Conservation (phyloP, 805 yeast genomes). For the Candida coquimbonensis region DNA sequence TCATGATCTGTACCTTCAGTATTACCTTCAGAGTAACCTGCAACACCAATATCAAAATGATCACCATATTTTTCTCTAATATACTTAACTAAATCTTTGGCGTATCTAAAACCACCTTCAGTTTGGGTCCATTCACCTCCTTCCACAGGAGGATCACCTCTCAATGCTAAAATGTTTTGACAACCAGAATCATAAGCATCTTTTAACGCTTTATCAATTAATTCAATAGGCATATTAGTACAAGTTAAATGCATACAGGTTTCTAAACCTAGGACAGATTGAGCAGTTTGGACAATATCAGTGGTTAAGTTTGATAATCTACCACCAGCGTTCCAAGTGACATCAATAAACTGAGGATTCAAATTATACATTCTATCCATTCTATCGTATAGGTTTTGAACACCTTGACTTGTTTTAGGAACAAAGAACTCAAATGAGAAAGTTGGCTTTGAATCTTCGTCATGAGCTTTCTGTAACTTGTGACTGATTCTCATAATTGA, state of each 20-base stretch:
- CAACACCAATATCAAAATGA: conserved; percentile 92
- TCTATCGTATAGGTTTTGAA: conserved; percentile 90
- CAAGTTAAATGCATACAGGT: conserved; percentile 98
- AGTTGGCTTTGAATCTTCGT: conserved; percentile 43
- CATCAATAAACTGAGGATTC: conserved; percentile 87
- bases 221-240: conserved; percentile 80
- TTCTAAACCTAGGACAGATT: conserved; percentile 83
- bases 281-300: conserved; percentile 88
- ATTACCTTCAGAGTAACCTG: conserved; percentile 97
- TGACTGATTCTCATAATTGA: conserved; percentile 32
- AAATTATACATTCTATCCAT: conserved; percentile 96
- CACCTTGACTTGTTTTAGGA: conserved; percentile 96
- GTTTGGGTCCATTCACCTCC: conserved; percentile 36
- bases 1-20: conserved; percentile 65
- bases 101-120: conserved; percentile 81
- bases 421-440: conserved; percentile 96
- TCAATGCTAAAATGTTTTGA: conserved; percentile 85
- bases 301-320: conserved; percentile 75
- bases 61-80: conserved; percentile 75
- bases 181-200: conserved; percentile 90
- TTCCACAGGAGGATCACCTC: conserved; percentile 92
- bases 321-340: conserved; percentile 99
- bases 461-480: conserved; percentile 28
- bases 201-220: conserved; percentile 78
- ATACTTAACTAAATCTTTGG: conserved; percentile 76